Evolutionary conservation across 2,329 filamentous ascomycete species (phyloP), one percentile per base, ranked within the genome.

Genomic region (Stromatinia cepivora): DNA sequence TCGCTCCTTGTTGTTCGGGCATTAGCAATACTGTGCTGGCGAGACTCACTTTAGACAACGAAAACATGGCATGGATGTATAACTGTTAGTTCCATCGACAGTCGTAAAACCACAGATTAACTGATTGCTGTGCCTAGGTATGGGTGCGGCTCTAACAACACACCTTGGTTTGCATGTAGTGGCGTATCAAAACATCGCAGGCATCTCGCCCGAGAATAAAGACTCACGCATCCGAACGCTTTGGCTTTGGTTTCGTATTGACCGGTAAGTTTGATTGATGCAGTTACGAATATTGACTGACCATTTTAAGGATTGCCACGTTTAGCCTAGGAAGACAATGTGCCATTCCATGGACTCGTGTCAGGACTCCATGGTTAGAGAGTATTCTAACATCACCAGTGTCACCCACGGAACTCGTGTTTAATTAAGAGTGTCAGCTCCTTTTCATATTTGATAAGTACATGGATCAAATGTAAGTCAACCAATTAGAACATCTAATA

Each of bases 111-210:
- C 34, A 42, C 15, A 39, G 8, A 58, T 58, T 48, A 11, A 17
- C n/a, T 58, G 15, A 58, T 15, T 17, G n/a, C 36, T 42, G 11
- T 58, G 36, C n/a, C n/a, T 42, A 39, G 56, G 34, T 25, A 58
- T 58, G 56, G 56, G 56, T 22, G 56, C 56, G 2, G 34, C 56
- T 42, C 11, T 39, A 39, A 39, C 36, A 58, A 42, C 56, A 39
- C 56, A 58, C n/a, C 56, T 58, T 58, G 56, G 56, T 22, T 17
- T 58, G 15, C 34, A 58, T 58, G 56, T 58, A n/a, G 34, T 58
- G 13, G n/a, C 25, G n/a, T 15, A 39, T 5, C 56, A 58, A 5
- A 58, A 58, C 5, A 58, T 42, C 36, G 36, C 56, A 17, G 34
- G 34, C 34, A 58, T 58, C 13, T 58, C 36, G 4, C 34, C 56